Evolutionary conservation across 2,329 filamentous ascomycete species (phyloP).

Genomic region (Didymosphaeria variabile): DNA sequence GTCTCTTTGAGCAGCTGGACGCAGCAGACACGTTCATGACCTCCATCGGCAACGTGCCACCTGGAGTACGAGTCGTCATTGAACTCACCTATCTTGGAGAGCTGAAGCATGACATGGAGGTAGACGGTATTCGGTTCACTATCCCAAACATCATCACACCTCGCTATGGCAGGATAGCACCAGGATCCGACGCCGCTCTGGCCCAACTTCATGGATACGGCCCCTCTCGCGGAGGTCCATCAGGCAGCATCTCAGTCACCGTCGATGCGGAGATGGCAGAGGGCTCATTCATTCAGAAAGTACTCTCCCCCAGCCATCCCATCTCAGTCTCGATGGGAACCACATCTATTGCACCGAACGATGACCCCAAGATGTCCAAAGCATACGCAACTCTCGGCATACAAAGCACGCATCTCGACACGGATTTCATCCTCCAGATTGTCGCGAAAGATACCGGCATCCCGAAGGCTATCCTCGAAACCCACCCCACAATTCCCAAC

Average conservation of each 20-base stretch:
- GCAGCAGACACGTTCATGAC: slow-evolving; percentile 74
- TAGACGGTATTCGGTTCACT: slow-evolving; percentile 73
- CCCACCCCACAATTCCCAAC: slow-evolving; percentile 67
- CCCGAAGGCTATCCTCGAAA: slow-evolving; percentile 73
- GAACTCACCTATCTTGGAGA: slow-evolving; percentile 74
- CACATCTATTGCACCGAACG: slow-evolving; percentile 57
- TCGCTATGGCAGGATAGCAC: slow-evolving; percentile 66
- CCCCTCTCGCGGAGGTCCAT: slow-evolving; percentile 18
- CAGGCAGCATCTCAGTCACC: slow-evolving; percentile 61
- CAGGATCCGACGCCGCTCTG: slow-evolving; percentile 22
- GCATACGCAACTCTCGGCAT: slow-evolving; percentile 70
- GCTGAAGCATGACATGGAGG: slow-evolving; percentile 74
- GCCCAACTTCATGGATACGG: slow-evolving; percentile 25
- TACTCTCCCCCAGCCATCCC: slow-evolving; percentile 74
- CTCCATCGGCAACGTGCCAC: slow-evolving; percentile 72
- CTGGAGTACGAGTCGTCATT: slow-evolving; percentile 64
- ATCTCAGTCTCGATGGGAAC: slow-evolving; percentile 72
- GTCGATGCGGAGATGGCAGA: slow-evolving; percentile 69
- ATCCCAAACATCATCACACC: slow-evolving; percentile 74
- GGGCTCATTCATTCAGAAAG: slow-evolving; percentile 65
- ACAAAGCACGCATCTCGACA: slow-evolving; percentile 62
- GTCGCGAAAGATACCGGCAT: slow-evolving; percentile 66
- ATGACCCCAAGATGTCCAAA: slow-evolving; percentile 63
- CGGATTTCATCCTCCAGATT: slow-evolving; percentile 74
- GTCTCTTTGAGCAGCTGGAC: slow-evolving; percentile 69